Evolutionary conservation across 164 flowering plant genomes (phyloP).

Genomic region (Tinospora cordifolia): DNA sequence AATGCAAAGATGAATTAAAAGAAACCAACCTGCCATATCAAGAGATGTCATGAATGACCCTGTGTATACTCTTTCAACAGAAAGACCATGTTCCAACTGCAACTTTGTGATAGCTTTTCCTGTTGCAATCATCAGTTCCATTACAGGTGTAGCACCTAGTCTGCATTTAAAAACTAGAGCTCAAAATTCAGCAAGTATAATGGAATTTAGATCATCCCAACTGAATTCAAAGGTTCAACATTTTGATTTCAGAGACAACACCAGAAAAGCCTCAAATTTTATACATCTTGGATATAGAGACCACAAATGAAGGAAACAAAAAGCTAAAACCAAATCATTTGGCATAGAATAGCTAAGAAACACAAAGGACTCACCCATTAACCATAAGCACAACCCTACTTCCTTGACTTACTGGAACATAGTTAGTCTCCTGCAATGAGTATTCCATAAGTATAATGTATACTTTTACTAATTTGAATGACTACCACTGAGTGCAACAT

Average conservation of each 20-base stretch:
- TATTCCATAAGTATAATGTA: neutral
- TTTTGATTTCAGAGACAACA: neutral
- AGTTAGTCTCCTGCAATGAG: conserved; percentile 65
- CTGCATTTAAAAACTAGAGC: conserved; percentile 28
- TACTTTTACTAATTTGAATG: neutral
- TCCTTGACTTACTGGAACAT: conserved; percentile 82
- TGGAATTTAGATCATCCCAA: neutral
- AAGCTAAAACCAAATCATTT: too few relatives aligned
- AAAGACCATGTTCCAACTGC: conserved; percentile 93
- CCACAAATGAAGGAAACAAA: too few relatives aligned
- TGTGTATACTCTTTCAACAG: conserved; percentile 89
- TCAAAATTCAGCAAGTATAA: neutral
- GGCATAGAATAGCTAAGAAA: conserved; percentile 4
- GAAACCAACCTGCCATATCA: conserved; percentile 84
- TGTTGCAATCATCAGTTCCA: conserved; percentile 90
- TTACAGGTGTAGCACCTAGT: conserved; percentile 79
- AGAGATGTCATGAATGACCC: conserved; percentile 98
- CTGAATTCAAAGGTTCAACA: neutral
- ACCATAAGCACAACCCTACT: conserved; percentile 76
- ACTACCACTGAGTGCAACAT: neutral
- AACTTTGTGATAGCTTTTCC: conserved; percentile 78
- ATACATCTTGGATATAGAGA: too few relatives aligned
- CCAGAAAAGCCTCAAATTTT: too few relatives aligned
- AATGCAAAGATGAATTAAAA: neutral
- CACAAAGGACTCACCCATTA: conserved; percentile 58